These are phyloP conservation scores for Scutellaria barbata DNA, from an alignment of 257 asterid genomes.

Conservation along the genomic window DNA sequence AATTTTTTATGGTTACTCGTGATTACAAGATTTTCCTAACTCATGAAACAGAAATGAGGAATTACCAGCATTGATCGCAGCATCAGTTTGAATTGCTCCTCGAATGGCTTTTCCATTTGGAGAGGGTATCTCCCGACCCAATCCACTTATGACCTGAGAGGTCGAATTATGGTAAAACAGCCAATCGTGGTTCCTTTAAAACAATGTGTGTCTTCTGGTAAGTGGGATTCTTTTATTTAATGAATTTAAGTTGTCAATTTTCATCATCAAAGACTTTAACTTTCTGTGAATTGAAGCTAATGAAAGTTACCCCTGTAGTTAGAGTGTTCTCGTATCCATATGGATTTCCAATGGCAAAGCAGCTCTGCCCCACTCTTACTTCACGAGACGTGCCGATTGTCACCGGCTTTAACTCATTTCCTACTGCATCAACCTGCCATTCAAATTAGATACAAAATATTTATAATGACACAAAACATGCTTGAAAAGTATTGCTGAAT, in stretches of 20 bases:
- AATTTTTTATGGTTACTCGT: too few relatives aligned
- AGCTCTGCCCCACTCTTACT: slow-evolving; percentile 83
- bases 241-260: too few relatives aligned
- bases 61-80: slow-evolving; percentile 89
- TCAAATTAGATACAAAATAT: not conserved
- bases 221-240: not conserved
- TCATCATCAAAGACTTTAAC: too few relatives aligned
- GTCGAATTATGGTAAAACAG: slow-evolving; percentile 19
- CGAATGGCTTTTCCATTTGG: slow-evolving; percentile 85
- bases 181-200: not conserved
- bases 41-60: too few relatives aligned
- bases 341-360: slow-evolving; percentile 92
- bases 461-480: not conserved
- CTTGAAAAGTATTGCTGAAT: not conserved
- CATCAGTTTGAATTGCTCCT: slow-evolving; percentile 96
- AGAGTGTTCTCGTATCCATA: slow-evolving; percentile 83
- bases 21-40: too few relatives aligned
- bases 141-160: slow-evolving; percentile 82
- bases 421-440: slow-evolving; percentile 68
- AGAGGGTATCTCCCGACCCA: slow-evolving; percentile 95
- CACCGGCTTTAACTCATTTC: slow-evolving; percentile 68
- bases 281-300: too few relatives aligned
- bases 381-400: slow-evolving; percentile 65
- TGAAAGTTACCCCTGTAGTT: slow-evolving; percentile 77
- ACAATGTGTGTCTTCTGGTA: slow-evolving; percentile 11